Evolutionary conservation across 129 eudicot genomes (phyloP).

Genomic region (Helianthus tuberosus): DNA sequence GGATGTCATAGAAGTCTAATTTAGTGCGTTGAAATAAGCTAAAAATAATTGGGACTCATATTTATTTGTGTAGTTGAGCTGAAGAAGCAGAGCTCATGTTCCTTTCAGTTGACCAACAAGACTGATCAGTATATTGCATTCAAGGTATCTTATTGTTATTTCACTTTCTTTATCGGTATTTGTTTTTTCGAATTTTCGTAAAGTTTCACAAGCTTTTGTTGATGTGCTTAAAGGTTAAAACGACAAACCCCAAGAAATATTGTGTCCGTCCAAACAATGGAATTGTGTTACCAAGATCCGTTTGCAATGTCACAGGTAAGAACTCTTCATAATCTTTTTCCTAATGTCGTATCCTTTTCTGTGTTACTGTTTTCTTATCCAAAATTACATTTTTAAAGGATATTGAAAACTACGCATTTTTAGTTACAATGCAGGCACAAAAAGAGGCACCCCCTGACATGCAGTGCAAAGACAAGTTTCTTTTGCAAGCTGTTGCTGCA

Average conservation of each 20-base stretch:
- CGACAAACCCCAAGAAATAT: slow-evolving; percentile 93
- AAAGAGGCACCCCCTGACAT: slow-evolving; percentile 77
- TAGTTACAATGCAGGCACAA: slow-evolving; percentile 95
- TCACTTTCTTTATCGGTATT: not conserved
- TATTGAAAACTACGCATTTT: not conserved
- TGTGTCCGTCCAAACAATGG: slow-evolving; percentile 95
- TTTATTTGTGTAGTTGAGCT: slow-evolving; percentile 64
- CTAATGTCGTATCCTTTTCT: not conserved
- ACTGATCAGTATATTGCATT: slow-evolving; percentile 87
- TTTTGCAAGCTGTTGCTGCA: slow-evolving; percentile 83
- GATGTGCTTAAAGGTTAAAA: slow-evolving; percentile 64
- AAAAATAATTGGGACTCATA: not conserved
- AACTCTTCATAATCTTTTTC: slow-evolving; percentile 7
- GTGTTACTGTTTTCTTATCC: not conserved
- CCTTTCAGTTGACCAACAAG: slow-evolving; percentile 84
- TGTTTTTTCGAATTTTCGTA: not conserved
- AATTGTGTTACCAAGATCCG: slow-evolving; percentile 70
- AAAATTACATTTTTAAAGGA: not conserved
- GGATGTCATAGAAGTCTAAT: not conserved
- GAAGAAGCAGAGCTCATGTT: slow-evolving; percentile 92
- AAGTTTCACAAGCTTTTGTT: slow-evolving; percentile 19
- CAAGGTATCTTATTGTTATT: slow-evolving; percentile 52
- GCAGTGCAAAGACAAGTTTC: slow-evolving; percentile 97
- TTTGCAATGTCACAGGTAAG: slow-evolving; percentile 87
- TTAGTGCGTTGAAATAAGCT: not conserved